phyloP scores from a whole-genome alignment of 2,329 filamentous ascomycete genomes.

The Microascus cirrosus region DNA sequence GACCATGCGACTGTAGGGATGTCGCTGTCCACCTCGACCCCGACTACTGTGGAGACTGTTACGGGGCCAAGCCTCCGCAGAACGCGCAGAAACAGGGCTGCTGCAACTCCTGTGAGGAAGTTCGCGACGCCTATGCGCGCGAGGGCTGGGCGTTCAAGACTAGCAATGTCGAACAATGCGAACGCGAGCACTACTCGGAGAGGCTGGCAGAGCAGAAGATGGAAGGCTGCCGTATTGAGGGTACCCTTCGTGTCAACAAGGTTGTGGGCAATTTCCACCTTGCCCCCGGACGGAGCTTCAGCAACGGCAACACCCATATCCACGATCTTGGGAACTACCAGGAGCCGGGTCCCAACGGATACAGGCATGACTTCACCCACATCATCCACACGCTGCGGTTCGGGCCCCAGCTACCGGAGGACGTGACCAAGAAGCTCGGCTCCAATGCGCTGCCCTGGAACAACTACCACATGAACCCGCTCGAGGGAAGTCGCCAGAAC shows the following conservation, averaged over 20 bases:
- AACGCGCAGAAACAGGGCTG: constrained; percentile 73
- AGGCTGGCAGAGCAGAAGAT: constrained; percentile 76
- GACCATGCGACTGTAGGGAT: constrained; percentile 35
- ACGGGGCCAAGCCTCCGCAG: constrained; percentile 65
- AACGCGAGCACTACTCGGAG: constrained; percentile 87
- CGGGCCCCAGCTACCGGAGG: constrained; percentile 77
- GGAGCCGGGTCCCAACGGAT: constrained; percentile 41
- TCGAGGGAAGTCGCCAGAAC: constrained; percentile 68
- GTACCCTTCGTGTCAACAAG: constrained; percentile 90
- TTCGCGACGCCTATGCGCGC: constrained; percentile 83
- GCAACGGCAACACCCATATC: constrained; percentile 91
- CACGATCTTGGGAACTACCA: constrained; percentile 97
- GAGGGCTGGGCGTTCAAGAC: constrained; percentile 90
- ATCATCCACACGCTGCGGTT: constrained; percentile 82
- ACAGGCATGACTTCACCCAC: constrained; percentile 80
- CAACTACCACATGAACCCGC: constrained; percentile 83
- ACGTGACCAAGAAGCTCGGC: constrained; percentile 50
- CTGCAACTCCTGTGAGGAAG: constrained; percentile 95
- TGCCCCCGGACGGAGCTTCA: constrained; percentile 91
- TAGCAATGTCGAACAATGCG: constrained; percentile 88
- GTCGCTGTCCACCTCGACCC: constrained; percentile 72
- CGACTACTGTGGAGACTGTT: constrained; percentile 87
- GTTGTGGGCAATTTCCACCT: constrained; percentile 98
- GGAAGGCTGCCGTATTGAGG: constrained; percentile 92
- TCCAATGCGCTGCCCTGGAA: constrained; percentile 53